phyloP scores from a whole-genome alignment of 164 flowering plant species.

The Tinospora cordifolia region DNA sequence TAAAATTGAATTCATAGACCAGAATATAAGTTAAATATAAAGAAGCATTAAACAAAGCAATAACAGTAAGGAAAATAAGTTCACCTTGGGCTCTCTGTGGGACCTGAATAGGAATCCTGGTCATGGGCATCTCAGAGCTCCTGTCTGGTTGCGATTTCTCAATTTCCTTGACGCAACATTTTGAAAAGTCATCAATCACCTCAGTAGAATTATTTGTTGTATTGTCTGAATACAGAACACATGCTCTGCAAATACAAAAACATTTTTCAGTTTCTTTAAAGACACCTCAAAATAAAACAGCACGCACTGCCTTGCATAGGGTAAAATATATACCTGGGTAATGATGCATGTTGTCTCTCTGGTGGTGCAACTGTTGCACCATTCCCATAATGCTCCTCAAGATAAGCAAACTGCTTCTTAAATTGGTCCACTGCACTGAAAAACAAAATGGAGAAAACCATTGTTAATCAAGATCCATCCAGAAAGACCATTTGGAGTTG shows the following conservation, averaged over 20 bases:
- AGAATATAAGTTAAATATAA: no score
- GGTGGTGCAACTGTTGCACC: constrained; percentile 73
- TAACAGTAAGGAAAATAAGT: not conserved
- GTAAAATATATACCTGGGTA: constrained; percentile 59
- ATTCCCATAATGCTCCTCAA: constrained; percentile 92
- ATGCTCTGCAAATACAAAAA: constrained; percentile 42
- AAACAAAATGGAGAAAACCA: constrained; percentile 13
- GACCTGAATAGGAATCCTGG: constrained; percentile 69
- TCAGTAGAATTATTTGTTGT: constrained; percentile 40
- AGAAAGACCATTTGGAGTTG: no score
- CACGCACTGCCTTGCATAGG: no score
- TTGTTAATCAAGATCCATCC: not conserved
- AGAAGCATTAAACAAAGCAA: not conserved
- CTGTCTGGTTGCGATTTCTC: constrained; percentile 51
- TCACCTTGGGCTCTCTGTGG: constrained; percentile 61
- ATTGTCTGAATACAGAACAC: constrained; percentile 68
- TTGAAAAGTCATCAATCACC: constrained; percentile 54
- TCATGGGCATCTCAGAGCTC: constrained; percentile 46
- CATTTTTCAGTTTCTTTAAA: not conserved
- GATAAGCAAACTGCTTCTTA: constrained; percentile 90
- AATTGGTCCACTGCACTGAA: constrained; percentile 97
- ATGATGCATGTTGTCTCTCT: constrained; percentile 92
- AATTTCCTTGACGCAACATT: constrained; percentile 58
- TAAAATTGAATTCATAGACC: not conserved
- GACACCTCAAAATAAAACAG: not conserved